Base-by-base conservation (phyloP, 345 rosid genomes). In the Heritiera fomes region DNA sequence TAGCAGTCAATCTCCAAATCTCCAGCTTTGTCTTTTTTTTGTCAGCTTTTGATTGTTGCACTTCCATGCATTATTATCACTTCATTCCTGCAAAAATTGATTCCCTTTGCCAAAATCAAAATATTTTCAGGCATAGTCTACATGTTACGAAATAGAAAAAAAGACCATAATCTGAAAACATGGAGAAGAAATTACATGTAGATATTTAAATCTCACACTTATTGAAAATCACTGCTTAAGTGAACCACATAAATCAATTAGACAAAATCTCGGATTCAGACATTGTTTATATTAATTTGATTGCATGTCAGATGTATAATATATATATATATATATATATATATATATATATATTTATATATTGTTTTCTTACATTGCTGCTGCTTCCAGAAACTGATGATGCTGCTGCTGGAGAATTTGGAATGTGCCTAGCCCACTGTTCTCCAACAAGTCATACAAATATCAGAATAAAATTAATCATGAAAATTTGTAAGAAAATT, bases 351-450 rank as follows among this genome's bases (percentile, higher is more conserved):
- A 0, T 34, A 34, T 34, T 1, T 34, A 40, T 40, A 3, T 40
- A 64, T 32, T 23, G 17, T 23, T 49, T 70, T 5, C 78, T 75
- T 75, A 75, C 78, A 50, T 77, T 65, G 52, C 62, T 80, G 87
- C 78, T 87, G 87, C 86, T 84, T 79, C 93, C 91, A 13, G 94
- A 88, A 82, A 84, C 77, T n/a, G 97, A 83, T 52, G 89, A 89
- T 14, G 82, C 75, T 59, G 82, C 75, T 59, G 92, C 34, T 45
- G 73, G 73, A 18, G 98, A 86, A 65, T 88, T 88, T 78, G 98
- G 98, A 66, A 93, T 83, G 87, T 93, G 91, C 91, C 94, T 91
- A 58, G 98, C 95, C 98, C 98, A 93, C 98, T 95, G 77, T 73
- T 40, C 43, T 6, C 1, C 43, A 58, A 30, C 18, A 75, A 1